Percentiles rank a stretch among this genome's conserved stretches.
These are phyloP conservation scores for Tetragonia tetragonoides DNA, from an alignment of 148 eudicot genomes.

Conservation along the genomic window DNA sequence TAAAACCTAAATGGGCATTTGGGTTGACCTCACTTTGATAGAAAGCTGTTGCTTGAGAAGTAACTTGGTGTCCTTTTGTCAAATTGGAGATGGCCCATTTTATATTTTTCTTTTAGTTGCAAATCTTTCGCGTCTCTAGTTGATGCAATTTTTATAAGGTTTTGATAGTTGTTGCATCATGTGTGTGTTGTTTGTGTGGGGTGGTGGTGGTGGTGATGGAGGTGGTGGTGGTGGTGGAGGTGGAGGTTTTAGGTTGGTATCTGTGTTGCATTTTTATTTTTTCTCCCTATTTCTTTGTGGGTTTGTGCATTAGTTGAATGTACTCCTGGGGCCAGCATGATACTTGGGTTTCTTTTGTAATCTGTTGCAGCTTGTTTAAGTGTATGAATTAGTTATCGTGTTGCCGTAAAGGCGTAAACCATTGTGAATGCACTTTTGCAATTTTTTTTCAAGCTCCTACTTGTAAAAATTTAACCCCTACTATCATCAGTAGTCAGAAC, in stretches of 20 bases:
- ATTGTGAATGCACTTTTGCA: background rate
- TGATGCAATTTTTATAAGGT: background rate
- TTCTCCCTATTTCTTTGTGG: background rate
- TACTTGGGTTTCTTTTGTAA: too few species aligned
- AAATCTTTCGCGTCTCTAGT: background rate
- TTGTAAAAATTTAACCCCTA: background rate
- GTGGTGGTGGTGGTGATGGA: background rate
- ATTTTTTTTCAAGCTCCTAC: background rate
- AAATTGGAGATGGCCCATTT: slow-evolving; percentile 12
- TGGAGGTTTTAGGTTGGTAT: too few species aligned
- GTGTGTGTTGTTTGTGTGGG: too few species aligned
- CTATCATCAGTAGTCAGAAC: background rate
- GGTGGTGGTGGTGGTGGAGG: background rate
- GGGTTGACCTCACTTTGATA: slow-evolving; percentile 11
- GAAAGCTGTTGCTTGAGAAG: slow-evolving; percentile 16
- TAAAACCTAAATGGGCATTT: slow-evolving; percentile 10
- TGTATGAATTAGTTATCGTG: too few species aligned
- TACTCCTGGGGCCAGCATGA: background rate
- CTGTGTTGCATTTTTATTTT: background rate
- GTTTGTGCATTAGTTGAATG: slow-evolving; percentile 7
- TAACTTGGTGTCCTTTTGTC: slow-evolving; percentile 18
- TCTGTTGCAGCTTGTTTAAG: too few species aligned
- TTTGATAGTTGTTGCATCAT: background rate
- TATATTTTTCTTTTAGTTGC: background rate
- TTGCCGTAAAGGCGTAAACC: too few species aligned